Evolutionary conservation across 2,329 filamentous ascomycete species (phyloP), one percentile per base, ranked within the genome.

Genomic region (Arachnopeziza araneosa): DNA sequence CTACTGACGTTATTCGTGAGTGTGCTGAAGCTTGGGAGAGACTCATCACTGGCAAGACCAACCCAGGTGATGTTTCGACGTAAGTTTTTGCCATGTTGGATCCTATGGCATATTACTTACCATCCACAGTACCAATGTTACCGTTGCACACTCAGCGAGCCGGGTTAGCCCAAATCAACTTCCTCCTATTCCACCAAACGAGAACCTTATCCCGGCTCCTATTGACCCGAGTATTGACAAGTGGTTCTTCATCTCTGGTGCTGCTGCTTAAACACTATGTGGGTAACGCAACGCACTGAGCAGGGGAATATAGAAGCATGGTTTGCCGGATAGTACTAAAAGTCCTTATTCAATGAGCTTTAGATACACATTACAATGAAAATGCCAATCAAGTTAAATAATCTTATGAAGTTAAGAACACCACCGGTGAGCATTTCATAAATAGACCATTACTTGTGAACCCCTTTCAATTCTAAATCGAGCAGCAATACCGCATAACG

Each of bases 201-300:
- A 97, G 85, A 88, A 96, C 73, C 81, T 96, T 61, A 76, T 84
- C 59, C 86, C 95, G 63, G 93, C 88, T 67, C 93, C 93, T 73
- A 96, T 99, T 71, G 95, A 99, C 75, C 84, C 86, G 75, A 96
- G 88, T 78, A 96, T 98, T 75, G 95, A 99, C 86, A 99, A 99
- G 87, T 99, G 95, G 95, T 99, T 99, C 89, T 99, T 98, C 87
- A 99, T 99, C 79, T 96, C 92, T 77, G 95, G 95, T 78, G 95
- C 95, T 74, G 91, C 92, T 70, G 83, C 88, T 71, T 93, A 90
- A 80, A 56, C 55, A 19, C 17, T n/a, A n/a, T 54, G 23, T 50
- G 52, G 17, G 24, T 8, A 30, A n/a, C 36, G 12, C 12, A 14
- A 44, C 12, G 10, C 36, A 44, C 17, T 12, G 17, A 44, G 36